Evolutionary conservation across 352 stramenopile species (phyloP).

Genomic region (Globisporangium okanoganense): DNA sequence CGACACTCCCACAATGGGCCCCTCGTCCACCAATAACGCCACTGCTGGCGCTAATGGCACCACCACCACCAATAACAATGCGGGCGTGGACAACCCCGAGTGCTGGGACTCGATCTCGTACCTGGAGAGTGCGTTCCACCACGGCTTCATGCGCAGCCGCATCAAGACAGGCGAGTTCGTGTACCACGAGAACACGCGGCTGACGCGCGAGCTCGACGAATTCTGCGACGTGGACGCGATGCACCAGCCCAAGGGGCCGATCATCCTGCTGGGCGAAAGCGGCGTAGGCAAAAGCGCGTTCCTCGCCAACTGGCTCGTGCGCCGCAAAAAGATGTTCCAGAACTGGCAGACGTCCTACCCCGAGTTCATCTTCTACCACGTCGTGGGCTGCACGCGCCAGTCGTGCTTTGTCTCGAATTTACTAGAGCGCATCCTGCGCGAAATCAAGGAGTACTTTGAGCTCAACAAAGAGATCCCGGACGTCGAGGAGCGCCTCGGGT

Average conservation of each 20-base stretch:
- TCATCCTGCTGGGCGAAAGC: conserved; percentile 73
- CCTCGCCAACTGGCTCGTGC: conserved; percentile 79
- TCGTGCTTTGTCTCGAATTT: conserved; percentile 85
- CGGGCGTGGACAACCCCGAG: conserved; percentile 31
- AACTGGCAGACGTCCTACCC: conserved; percentile 80
- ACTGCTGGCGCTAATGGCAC: background rate
- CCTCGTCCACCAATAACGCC: background rate
- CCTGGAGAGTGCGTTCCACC: conserved; percentile 75
- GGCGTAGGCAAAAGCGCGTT: conserved; percentile 75
- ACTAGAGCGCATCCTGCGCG: conserved; percentile 81
- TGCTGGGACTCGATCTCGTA: conserved; percentile 82
- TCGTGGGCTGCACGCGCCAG: conserved; percentile 86
- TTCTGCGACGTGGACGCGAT: conserved; percentile 86
- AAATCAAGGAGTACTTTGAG: conserved; percentile 92
- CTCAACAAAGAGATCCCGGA: conserved; percentile 82
- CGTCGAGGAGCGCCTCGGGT: conserved; percentile 84
- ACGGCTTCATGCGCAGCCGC: conserved; percentile 75
- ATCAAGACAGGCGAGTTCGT: conserved; percentile 70
- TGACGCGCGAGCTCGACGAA: conserved; percentile 69
- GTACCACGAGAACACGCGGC: conserved; percentile 59
- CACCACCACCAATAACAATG: background rate
- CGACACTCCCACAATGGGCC: conserved; percentile 21
- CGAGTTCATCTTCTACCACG: conserved; percentile 90
- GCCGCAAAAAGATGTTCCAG: conserved; percentile 83
- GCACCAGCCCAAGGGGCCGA: conserved; percentile 69